Percentiles rank a stretch among this genome's conserved stretches.
Evolutionary conservation across 805 yeast genomes (phyloP).

Genomic region (Kodamaea kakaduensis): DNA sequence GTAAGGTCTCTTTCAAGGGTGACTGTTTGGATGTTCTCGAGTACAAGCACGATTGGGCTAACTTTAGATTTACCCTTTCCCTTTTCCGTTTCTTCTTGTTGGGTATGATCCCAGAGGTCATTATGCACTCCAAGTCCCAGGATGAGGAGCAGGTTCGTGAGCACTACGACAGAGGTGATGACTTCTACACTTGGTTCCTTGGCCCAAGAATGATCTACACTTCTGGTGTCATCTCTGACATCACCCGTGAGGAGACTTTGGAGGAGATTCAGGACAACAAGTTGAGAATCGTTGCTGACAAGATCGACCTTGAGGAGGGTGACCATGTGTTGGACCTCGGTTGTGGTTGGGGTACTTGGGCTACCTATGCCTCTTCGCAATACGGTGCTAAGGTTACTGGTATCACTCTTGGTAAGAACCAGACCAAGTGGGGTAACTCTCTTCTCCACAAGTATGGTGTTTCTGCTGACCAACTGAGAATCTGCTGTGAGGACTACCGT

Average conservation of each 20-base stretch:
- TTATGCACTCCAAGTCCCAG: slow-evolving; percentile 87
- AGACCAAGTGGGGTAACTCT: slow-evolving; percentile 83
- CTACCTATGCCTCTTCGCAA: slow-evolving; percentile 75
- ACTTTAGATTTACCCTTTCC: slow-evolving; percentile 70
- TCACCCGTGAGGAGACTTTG: slow-evolving; percentile 57
- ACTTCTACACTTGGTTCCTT: slow-evolving; percentile 88
- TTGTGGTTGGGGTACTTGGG: slow-evolving; percentile 96
- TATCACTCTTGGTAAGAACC: slow-evolving; percentile 84
- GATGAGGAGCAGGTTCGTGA: slow-evolving; percentile 96
- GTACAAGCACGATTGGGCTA: slow-evolving; percentile 89
- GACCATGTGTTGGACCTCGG: slow-evolving; percentile 81
- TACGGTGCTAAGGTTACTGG: slow-evolving; percentile 88
- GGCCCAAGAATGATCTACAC: slow-evolving; percentile 96
- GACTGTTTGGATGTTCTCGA: slow-evolving; percentile 82
- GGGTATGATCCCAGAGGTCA: slow-evolving; percentile 90
- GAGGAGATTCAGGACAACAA: slow-evolving; percentile 87
- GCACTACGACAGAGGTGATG: slow-evolving; percentile 95
- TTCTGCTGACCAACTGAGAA: slow-evolving; percentile 61
- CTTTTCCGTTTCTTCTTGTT: slow-evolving; percentile 76
- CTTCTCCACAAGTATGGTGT: slow-evolving; percentile 68
- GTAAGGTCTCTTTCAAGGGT: slow-evolving; percentile 83
- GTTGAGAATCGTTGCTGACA: slow-evolving; percentile 81
- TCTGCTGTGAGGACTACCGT: slow-evolving; percentile 83
- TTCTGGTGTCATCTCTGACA: slow-evolving; percentile 73
- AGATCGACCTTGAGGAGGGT: slow-evolving; percentile 67